Evolutionary conservation across 306 rosid genomes (phyloP).

Genomic region (Albizia julibrissin): DNA sequence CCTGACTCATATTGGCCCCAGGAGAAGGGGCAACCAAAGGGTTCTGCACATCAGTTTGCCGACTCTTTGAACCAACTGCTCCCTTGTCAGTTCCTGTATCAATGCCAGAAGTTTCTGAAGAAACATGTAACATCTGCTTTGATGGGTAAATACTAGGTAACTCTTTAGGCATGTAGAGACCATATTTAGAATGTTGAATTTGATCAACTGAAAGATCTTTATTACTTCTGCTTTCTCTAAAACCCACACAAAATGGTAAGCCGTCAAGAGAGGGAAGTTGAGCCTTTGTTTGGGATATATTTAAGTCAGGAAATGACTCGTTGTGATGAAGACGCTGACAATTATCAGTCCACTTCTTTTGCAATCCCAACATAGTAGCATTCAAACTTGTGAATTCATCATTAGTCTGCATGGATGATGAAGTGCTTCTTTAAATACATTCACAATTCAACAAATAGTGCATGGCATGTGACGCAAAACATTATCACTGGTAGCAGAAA

Average conservation of each 20-base stretch:
- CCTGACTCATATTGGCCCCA: constrained; percentile 29
- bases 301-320: constrained; percentile 47
- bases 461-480: constrained; percentile 26
- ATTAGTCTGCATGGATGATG: constrained; percentile 72
- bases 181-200: constrained; percentile 40
- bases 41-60: constrained; percentile 36
- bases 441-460: constrained; percentile 28
- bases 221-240: constrained; percentile 48
- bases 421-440: constrained; percentile 42
- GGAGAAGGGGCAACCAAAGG: constrained; percentile 38
- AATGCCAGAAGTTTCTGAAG: constrained; percentile 38
- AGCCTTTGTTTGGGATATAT: constrained; percentile 42
- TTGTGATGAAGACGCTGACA: constrained; percentile 61
- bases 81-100: constrained; percentile 32
- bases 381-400: constrained; percentile 54
- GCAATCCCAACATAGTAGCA: constrained; percentile 50
- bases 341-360: constrained; percentile 75
- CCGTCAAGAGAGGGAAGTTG: constrained; percentile 52
- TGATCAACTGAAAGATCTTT: constrained; percentile 45
- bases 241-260: constrained; percentile 39
- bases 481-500: background rate
- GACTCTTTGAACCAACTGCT: constrained; percentile 35
- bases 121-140: constrained; percentile 40
- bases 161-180: constrained; percentile 38
- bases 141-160: constrained; percentile 39